Conservation (phyloP, 2,329 filamentous ascomycete genomes). For the Aspergillus pseudoviridinutans region DNA sequence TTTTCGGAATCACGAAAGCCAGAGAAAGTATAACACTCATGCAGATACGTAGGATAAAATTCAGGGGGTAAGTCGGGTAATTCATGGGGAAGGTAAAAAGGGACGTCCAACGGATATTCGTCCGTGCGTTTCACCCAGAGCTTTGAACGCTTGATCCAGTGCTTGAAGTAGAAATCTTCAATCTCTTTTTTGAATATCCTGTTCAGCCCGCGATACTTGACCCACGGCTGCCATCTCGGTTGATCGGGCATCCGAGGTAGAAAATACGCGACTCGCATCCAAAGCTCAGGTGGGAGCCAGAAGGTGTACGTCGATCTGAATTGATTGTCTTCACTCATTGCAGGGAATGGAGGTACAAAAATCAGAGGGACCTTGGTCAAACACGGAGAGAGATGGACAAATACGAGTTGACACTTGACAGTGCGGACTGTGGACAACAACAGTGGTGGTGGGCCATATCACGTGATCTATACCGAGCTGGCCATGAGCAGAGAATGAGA, state of each 20-base stretch:
- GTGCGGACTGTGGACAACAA: not conserved
- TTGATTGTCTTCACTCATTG: not conserved
- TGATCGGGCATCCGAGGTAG: not conserved
- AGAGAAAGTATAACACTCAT: not conserved
- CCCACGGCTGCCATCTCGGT: not conserved
- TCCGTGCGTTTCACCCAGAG: not conserved
- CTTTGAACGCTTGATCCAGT: not conserved
- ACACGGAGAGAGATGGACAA: not conserved
- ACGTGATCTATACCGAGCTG: not conserved
- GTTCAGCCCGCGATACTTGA: not conserved
- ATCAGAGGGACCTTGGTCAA: not conserved
- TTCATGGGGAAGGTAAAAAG: not conserved
- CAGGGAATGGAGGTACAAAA: not conserved
- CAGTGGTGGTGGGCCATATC: not conserved
- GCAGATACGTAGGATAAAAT: too few species aligned
- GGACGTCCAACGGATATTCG: fast-evolving
- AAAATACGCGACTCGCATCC: not conserved
- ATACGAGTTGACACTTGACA: too few species aligned
- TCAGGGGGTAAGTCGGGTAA: not conserved
- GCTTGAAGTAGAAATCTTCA: not conserved
- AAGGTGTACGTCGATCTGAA: not conserved
- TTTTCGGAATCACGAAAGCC: not conserved
- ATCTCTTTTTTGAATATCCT: not conserved
- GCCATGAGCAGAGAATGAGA: too few species aligned
- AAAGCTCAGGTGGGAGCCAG: not conserved